A percentile compares a stretch with the other conserved stretches of the same genome.
Evolutionary conservation across 306 rosid genomes (phyloP).

Genomic region (Sechiopsis laciniata): DNA sequence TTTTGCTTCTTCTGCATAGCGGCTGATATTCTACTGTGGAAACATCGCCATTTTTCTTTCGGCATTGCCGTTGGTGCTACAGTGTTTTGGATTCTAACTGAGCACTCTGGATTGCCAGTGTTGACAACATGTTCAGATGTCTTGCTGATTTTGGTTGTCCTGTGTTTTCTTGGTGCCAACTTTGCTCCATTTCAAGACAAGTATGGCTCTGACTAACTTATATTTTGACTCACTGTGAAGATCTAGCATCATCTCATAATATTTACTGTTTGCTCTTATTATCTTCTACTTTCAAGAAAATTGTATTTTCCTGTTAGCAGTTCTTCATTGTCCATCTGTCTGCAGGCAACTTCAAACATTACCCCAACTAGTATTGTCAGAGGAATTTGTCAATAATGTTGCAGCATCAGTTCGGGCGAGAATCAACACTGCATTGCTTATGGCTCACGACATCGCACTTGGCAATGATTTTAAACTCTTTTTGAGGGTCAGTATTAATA

Average conservation of each 20-base stretch:
- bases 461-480: conserved; percentile 85
- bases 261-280: not conserved
- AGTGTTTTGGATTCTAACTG: conserved; percentile 59
- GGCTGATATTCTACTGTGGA: conserved; percentile 78
- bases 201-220: conserved; percentile 40
- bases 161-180: conserved; percentile 64
- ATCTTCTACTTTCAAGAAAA: not conserved
- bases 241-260: not conserved
- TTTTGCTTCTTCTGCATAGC: conserved; percentile 33
- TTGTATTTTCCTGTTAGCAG: not conserved
- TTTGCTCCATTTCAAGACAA: conserved; percentile 55
- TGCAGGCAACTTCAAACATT: conserved; percentile 58
- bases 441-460: conserved; percentile 91
- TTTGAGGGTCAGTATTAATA: conserved; percentile 55
- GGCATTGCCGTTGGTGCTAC: conserved; percentile 69
- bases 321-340: conserved; percentile 21
- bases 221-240: not conserved
- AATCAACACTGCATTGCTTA: conserved; percentile 65
- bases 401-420: conserved; percentile 92
- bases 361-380: conserved; percentile 80
- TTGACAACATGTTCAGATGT: conserved; percentile 82
- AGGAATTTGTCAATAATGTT: conserved; percentile 84
- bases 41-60: conserved; percentile 53
- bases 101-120: conserved; percentile 59
- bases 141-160: conserved; percentile 67